Conservation (phyloP, 2,329 filamentous ascomycete genomes). For the Diaporthe sp. region DNA sequence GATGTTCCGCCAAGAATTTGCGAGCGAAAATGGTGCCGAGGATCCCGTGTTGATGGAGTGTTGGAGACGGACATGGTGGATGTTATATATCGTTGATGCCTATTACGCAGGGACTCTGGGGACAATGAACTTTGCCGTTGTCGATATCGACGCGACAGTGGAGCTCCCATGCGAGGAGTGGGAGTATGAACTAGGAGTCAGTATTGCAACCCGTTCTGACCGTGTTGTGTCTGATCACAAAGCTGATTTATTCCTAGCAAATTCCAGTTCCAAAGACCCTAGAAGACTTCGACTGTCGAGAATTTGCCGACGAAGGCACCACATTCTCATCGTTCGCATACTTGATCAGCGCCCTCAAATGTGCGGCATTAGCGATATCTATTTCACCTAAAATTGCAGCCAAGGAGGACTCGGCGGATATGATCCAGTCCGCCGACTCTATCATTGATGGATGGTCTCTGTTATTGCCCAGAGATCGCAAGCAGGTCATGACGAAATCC, state of each 20-base stretch:
- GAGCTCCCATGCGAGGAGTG: conserved; percentile 5
- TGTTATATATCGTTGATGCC: background rate
- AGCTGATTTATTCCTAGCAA: background rate
- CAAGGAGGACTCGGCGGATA: background rate
- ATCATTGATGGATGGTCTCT: conserved; percentile 20
- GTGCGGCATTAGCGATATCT: conserved; percentile 10
- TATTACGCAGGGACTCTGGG: conserved; percentile 16
- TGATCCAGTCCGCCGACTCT: conserved; percentile 15
- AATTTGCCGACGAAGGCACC: background rate
- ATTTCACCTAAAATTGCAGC: background rate
- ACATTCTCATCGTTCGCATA: conserved; percentile 19
- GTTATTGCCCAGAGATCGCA: conserved; percentile 4
- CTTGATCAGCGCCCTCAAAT: background rate
- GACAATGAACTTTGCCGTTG: conserved; percentile 10
- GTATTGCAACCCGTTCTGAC: background rate
- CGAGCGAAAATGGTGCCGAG: background rate
- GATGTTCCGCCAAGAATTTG: conserved; percentile 15
- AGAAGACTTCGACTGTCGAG: background rate
- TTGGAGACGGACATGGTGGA: conserved; percentile 21
- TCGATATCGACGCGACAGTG: conserved; percentile 7
- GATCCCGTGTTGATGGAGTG: conserved; percentile 1
- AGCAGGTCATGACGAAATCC: background rate
- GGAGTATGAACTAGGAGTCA: conserved; percentile 6
- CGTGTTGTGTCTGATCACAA: background rate
- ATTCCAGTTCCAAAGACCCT: background rate